Evolutionary conservation across 2,329 filamentous ascomycete species (phyloP), one percentile per base, ranked within the genome.

Genomic region (Botrytis cinerea): DNA sequence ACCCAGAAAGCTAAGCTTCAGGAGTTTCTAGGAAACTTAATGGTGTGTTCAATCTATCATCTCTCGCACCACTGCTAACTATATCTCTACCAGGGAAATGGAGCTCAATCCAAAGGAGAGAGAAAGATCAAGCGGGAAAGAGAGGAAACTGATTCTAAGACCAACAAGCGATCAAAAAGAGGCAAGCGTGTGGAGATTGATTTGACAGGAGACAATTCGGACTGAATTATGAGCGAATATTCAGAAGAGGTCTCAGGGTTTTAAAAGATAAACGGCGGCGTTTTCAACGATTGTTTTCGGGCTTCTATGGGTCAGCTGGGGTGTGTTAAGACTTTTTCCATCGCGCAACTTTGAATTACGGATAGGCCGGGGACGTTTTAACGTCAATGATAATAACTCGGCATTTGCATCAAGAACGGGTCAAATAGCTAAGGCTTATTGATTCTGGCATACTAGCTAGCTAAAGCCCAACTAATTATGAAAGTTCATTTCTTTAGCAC

Each of bases 1-100:
- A 25, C 40, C 5, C 73, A 71, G 35, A 72, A 72, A 18, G 62
- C 22, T 0, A 48, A 66, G 18, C 68, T 62, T 22, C 61, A 72
- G 10, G 45, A 74, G 16, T 68, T 74, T 48, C 18, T 68, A 14
- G n/a, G n/a, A n/a, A 51, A 35, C 7, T 46, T 72, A 22, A 2
- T 51, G 22, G 69, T 72, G 63, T 61, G 54, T 57, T 4, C 5
- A 12, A 10, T 38, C 45, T 14, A 25, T 18, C 8, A 32, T 2
- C 7, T 12, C 8, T 2, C n/a, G 4, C 22, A 20, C 12, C n/a
- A 28, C 4, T 18, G n/a, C 61, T 67, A 46, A 70, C 40, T n/a
- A 4, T 18, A 9, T 38, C 1, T n/a, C 28, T 18, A 14, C 3
- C 28, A 72, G 70, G 61, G 48, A 45, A 59, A n/a, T 45, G 40